phyloP scores from a whole-genome alignment of 169 alveolate species.

The Theileria sp. region DNA sequence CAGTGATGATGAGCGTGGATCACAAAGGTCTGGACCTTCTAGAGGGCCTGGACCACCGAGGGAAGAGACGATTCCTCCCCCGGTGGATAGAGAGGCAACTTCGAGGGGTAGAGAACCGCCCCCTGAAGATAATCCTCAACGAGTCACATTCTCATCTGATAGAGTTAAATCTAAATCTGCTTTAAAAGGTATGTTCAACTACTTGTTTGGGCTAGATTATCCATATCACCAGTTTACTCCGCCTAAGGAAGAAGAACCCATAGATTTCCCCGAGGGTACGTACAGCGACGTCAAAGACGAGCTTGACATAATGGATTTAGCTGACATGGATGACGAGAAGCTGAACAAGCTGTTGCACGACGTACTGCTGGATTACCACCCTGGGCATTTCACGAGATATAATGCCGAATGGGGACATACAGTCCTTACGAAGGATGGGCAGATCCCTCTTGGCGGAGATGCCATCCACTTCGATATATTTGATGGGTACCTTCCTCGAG shows the following conservation, averaged over 20 bases:
- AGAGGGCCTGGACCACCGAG: constrained; percentile 14
- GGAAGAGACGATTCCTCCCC: not conserved
- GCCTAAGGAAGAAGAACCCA: constrained; percentile 9
- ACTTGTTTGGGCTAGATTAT: constrained; percentile 30
- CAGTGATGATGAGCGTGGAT: not conserved
- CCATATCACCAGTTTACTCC: constrained; percentile 32
- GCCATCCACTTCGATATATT: constrained; percentile 48
- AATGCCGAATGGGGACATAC: constrained; percentile 66
- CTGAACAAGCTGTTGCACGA: constrained; percentile 26
- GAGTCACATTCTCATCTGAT: constrained; percentile 1
- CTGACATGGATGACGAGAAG: constrained; percentile 16
- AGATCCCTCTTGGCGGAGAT: constrained; percentile 29
- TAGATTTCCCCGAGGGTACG: constrained; percentile 13
- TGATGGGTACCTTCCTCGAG: constrained; percentile 52
- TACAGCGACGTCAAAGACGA: not conserved
- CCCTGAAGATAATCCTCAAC: not conserved
- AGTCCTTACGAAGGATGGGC: constrained; percentile 50
- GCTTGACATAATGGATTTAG: constrained; percentile 1
- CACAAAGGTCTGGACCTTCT: not conserved
- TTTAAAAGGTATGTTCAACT: constrained; percentile 13
- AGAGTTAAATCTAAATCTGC: constrained; percentile 9
- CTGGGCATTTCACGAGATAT: constrained; percentile 52
- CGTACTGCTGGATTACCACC: constrained; percentile 31
- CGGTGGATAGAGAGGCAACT: not conserved
- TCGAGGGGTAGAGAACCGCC: not conserved